Base-by-base conservation (phyloP, 169 alveolate genomes). In the Theileria parva region DNA sequence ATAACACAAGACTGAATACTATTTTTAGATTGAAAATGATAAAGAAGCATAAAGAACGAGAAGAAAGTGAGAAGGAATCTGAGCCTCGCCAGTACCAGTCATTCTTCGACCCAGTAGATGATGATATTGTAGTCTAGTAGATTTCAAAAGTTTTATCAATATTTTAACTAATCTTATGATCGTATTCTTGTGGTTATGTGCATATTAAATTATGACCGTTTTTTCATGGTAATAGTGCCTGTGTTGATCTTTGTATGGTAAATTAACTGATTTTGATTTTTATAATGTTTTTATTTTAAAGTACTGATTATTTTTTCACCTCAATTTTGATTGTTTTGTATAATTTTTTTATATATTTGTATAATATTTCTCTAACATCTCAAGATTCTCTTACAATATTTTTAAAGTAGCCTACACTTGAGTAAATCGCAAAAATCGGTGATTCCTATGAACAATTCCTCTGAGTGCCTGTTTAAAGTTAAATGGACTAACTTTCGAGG, bases 401-500 rank as follows among this genome's bases (percentile, higher is more conserved):
- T 44, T 4, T 44, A 44, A 44, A 44, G 8, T 44, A 44, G 3
- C 19, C 15, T 44, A 44, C 4, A 8, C 1, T 11, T 44, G 8
- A 44, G 19, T 44, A 11, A 44, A 44, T 44, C 53, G 2, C 8
- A 44, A 44, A 4, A 11, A 44, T 44, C 53, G 0, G 53, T 7
- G 53, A 4, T 44, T 44, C 19, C 53, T 44, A 44, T 44, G 53
- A 44, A 44, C 53, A 8, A 13, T 44, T 44, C 53, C 8, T 44
- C 53, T 44, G 53, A 13, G 8, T 28, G 44, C n/a, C 34, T 17
- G 11, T 73, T 44, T 61, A 73, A 55, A 65, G 67, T 85, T 51
- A 85, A 85, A 48, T 73, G 87, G 77, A 55, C 79, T 44, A 74
- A 74, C 23, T 74, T 67, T 28, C 66, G 8, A 19, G 67, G 79